Evolutionary conservation across 768 basidiomycete genomes (phyloP).

Genomic region (Auriscalpium orientale): DNA sequence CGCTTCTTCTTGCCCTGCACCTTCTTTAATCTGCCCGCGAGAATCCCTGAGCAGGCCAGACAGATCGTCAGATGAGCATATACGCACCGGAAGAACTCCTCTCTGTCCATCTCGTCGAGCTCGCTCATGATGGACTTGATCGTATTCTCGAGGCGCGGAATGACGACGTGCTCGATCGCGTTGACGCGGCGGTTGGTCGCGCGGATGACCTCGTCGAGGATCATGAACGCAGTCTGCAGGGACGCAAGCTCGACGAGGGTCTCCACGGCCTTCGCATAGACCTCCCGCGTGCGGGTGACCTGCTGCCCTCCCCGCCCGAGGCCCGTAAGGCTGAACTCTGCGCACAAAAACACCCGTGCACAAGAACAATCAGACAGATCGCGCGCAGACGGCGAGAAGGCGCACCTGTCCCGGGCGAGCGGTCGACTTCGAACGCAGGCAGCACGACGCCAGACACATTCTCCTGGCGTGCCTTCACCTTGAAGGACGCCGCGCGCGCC

Average conservation of each 20-base stretch:
- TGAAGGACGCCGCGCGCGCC: conserved; percentile 85
- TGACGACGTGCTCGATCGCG: conserved; percentile 95
- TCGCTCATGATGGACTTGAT: conserved; percentile 98
- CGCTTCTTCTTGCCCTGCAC: conserved; percentile 97
- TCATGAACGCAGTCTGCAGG: conserved; percentile 95
- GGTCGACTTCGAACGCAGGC: conserved; percentile 90
- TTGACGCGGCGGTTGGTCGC: conserved; percentile 99
- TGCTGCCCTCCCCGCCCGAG: conserved; percentile 96
- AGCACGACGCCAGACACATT: conserved; percentile 96
- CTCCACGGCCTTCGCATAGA: conserved; percentile 95
- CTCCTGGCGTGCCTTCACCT: conserved; percentile 91
- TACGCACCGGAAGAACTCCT: conserved; percentile 82
- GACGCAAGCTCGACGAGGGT: conserved; percentile 96
- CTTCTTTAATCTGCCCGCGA: conserved; percentile 70
- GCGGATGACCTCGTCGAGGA: conserved; percentile 97
- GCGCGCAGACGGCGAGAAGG: conserved; percentile 4
- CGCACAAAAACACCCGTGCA: neutral
- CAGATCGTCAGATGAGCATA: neutral
- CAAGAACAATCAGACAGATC: neutral
- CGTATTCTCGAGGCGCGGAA: conserved; percentile 92
- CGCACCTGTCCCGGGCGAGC: conserved; percentile 75
- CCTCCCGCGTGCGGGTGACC: conserved; percentile 89
- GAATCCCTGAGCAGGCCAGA: neutral
- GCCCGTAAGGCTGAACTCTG: conserved; percentile 96
- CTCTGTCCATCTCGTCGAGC: conserved; percentile 97